Percentiles rank a stretch among this genome's conserved stretches.
Evolutionary conservation across 2,329 filamentous ascomycete species (phyloP).

Genomic region (Botrytis sinoallii): DNA sequence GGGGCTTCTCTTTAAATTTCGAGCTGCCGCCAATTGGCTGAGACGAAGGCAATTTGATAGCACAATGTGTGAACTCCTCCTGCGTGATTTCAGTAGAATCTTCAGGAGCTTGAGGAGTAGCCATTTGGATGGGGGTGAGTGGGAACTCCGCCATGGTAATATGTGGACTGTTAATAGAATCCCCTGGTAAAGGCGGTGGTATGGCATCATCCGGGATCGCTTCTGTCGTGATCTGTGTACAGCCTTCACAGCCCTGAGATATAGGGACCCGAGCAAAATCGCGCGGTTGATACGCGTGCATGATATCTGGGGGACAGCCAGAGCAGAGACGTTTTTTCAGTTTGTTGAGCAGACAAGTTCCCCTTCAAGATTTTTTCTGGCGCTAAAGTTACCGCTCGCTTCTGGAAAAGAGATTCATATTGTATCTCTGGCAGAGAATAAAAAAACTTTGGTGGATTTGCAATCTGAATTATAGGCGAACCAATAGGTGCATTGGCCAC

Average conservation of each 20-base stretch:
- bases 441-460: neutral
- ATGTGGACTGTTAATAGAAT: neutral
- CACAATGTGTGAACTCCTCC: fast-evolving
- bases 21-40: fast-evolving
- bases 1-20: neutral
- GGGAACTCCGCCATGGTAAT: neutral
- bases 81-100: fast-evolving
- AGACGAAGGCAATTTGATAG: fast-evolving
- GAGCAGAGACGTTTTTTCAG: too few species aligned
- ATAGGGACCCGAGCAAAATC: too few species aligned
- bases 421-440: neutral
- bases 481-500: neutral
- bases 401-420: neutral
- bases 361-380: neutral
- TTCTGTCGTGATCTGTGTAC: neutral
- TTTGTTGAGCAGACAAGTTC: too few species aligned
- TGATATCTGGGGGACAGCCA: too few species aligned
- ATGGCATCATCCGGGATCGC: fast-evolving
- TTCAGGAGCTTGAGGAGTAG: neutral
- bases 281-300: too few species aligned
- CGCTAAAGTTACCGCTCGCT: fast-evolving
- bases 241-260: too few species aligned
- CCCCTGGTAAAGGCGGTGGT: fast-evolving
- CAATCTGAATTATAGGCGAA: neutral
- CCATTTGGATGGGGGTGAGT: fast-evolving